Percentiles rank a stretch among this genome's conserved stretches.
Conservation (phyloP, 805 yeast species). For the Diddensiella caesifluorescens region DNA sequence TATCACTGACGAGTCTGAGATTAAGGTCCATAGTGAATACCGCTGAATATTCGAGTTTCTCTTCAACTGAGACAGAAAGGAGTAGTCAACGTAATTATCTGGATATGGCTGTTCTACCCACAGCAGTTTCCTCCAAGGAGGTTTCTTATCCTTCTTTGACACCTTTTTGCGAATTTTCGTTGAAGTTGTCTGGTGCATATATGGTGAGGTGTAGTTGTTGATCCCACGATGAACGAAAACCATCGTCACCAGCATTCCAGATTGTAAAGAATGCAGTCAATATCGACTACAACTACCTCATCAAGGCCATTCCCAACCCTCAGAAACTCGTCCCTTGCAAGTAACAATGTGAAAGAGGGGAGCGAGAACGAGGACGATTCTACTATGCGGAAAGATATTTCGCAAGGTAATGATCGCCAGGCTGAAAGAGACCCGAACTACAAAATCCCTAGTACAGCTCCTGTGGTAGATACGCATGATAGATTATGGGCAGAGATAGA, state of each 20-base stretch:
- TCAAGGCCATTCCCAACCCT: constrained; percentile 1
- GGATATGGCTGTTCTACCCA: constrained; percentile 85
- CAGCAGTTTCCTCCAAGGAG: constrained; percentile 75
- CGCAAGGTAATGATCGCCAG: too few species aligned
- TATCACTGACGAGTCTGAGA: constrained; percentile 65
- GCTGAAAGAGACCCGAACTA: constrained; percentile 6
- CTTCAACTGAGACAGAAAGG: constrained; percentile 74
- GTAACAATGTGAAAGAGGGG: background rate
- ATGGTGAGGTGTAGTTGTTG: too few species aligned
- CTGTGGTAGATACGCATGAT: constrained; percentile 65
- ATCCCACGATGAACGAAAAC: too few species aligned
- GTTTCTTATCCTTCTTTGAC: background rate
- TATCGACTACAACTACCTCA: too few species aligned
- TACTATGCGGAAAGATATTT: too few species aligned
- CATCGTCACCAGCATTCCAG: too few species aligned
- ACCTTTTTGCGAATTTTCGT: too few species aligned
- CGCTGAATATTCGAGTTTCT: constrained; percentile 69
- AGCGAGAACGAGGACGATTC: background rate
- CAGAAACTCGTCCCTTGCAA: background rate
- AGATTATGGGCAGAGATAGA: constrained; percentile 84
- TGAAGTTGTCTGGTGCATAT: too few species aligned
- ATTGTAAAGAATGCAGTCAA: too few species aligned
- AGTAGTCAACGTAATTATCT: constrained; percentile 81
- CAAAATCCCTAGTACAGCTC: constrained; percentile 46
- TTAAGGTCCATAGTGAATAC: constrained; percentile 59